Evolutionary conservation across 2,329 filamentous ascomycete species (phyloP).

Genomic region (Monilinia fructicola): DNA sequence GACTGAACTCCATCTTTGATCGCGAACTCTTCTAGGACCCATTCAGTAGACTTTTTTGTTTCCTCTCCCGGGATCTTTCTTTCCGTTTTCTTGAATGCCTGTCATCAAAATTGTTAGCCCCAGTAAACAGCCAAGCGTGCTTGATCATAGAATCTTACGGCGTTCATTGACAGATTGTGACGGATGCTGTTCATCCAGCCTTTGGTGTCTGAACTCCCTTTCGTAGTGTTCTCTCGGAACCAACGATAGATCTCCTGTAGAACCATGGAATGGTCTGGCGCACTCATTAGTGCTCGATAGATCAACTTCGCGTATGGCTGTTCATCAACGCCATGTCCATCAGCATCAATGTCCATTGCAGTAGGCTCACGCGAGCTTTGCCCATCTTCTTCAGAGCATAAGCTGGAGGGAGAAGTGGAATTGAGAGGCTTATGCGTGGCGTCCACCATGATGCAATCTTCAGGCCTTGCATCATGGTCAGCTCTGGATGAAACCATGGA

Average conservation of each 20-base stretch:
- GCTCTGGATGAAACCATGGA: background rate
- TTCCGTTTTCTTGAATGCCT: conserved; percentile 58
- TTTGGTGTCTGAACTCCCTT: conserved; percentile 59
- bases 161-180: conserved; percentile 95
- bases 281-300: conserved; percentile 69
- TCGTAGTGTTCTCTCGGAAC: conserved; percentile 80
- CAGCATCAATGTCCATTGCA: conserved; percentile 35
- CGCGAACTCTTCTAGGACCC: conserved; percentile 73
- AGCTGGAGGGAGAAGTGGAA: conserved; percentile 29
- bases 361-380: conserved; percentile 34
- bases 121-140: conserved; percentile 40
- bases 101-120: conserved; percentile 20
- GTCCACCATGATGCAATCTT: conserved; percentile 21
- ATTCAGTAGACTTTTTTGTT: conserved; percentile 68
- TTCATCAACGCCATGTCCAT: conserved; percentile 46
- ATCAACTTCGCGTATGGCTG: conserved; percentile 80
- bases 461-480: conserved; percentile 10
- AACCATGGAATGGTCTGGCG: conserved; percentile 66
- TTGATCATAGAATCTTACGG: conserved; percentile 55
- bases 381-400: conserved; percentile 36
- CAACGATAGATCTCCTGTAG: conserved; percentile 88
- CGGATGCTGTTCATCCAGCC: conserved; percentile 97
- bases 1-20: conserved; percentile 73
- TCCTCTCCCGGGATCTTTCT: conserved; percentile 47
- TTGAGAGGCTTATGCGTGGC: conserved; percentile 21